Conservation (phyloP, 225 moss, liverwort and hornwort genomes). For the Physcomitrellopsis africana region DNA sequence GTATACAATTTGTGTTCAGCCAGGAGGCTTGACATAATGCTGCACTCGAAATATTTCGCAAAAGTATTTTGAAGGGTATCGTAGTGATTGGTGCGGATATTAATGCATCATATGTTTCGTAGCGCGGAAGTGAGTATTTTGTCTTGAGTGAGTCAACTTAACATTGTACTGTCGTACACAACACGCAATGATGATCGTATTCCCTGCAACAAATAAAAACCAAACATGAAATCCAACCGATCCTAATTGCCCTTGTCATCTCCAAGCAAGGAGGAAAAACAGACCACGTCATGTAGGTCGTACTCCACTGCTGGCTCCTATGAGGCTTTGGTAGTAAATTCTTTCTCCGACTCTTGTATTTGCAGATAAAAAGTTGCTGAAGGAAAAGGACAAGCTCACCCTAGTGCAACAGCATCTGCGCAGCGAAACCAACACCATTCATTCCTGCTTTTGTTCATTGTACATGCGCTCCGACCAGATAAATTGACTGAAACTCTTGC, state of each 20-base stretch:
- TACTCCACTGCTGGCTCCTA: slow-evolving; percentile 52
- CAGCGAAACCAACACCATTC: not conserved
- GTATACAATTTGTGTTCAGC: no score
- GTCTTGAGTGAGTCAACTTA: no score
- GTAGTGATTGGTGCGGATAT: no score
- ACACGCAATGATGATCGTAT: not conserved
- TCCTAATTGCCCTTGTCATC: slow-evolving; percentile 2
- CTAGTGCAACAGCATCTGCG: slow-evolving; percentile 87
- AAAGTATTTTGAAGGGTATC: no score
- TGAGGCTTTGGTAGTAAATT: slow-evolving; percentile 28
- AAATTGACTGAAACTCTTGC: slow-evolving; percentile 44
- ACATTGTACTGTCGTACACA: no score
- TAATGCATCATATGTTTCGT: no score
- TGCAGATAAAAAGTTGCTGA: slow-evolving; percentile 78
- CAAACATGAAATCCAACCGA: slow-evolving; percentile 12
- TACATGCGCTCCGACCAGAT: not conserved
- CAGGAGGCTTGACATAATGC: no score
- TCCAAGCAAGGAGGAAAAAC: slow-evolving; percentile 15
- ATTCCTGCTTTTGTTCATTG: not conserved
- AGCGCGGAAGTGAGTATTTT: no score
- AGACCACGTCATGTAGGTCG: not conserved
- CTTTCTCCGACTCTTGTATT: slow-evolving; percentile 49
- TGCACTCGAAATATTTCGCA: no score
- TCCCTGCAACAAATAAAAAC: slow-evolving; percentile 22
- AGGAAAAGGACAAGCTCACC: slow-evolving; percentile 69